phyloP scores from a whole-genome alignment of 768 basidiomycete genomes.

The Termitomyces sp. region DNA sequence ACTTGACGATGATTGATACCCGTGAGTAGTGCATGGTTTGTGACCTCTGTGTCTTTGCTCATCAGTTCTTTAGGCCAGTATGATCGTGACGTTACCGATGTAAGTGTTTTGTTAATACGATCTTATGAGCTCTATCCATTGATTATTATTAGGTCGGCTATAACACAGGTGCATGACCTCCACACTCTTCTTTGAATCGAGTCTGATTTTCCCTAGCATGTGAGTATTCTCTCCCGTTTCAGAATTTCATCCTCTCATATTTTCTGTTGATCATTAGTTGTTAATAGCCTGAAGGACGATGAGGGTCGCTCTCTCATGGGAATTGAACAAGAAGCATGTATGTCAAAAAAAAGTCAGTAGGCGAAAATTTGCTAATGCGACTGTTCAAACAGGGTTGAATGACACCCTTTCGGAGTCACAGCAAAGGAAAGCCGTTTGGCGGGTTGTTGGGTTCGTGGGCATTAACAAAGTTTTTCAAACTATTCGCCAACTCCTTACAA shows the following conservation, averaged over 20 bases:
- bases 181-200: neutral
- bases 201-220: neutral
- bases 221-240: neutral
- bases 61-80: neutral
- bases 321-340: neutral
- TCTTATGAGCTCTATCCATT: neutral
- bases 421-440: neutral
- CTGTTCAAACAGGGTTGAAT: neutral
- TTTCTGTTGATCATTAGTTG: neutral
- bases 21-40: slow-evolving; percentile 24
- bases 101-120: neutral
- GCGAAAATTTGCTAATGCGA: neutral
- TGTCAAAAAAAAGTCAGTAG: neutral
- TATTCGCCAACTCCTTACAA: too few species aligned
- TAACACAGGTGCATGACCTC: neutral
- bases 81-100: neutral
- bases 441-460: neutral
- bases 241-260: neutral
- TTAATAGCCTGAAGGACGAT: neutral
- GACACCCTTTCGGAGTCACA: neutral
- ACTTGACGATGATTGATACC: slow-evolving; percentile 58
- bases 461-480: too few species aligned
- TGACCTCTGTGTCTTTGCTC: neutral
- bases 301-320: neutral
- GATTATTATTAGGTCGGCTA: neutral